Base-by-base conservation (phyloP, 345 rosid species). In the Cardamine occulta region DNA sequence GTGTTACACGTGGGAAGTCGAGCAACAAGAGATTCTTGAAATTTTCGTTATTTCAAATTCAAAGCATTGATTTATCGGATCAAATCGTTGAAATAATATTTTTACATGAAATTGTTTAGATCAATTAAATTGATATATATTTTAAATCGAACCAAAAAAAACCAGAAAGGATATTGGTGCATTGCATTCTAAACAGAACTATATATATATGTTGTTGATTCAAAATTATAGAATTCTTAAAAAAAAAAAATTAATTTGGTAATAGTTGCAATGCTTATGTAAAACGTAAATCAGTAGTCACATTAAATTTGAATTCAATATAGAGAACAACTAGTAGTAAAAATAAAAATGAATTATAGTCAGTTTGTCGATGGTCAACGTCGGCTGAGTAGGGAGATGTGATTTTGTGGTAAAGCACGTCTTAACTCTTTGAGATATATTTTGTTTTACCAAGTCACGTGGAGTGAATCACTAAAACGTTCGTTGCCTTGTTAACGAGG, bases 361-460 rank as follows among this genome's bases (percentile, higher is more conserved):
- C 5, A 39, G 8, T 53, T 39, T 47, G 29, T 17, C 31, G 9
- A 7, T 56, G 31, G 57, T 70, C 66, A 74, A 66, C 66, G 53
- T 57, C 52, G 32, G 3, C 11, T 12, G 66, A 24, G 78, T 66
- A 65, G 40, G 66, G 23, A 66, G 66, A 74, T 49, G 73, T 66
- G 61, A 58, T 58, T 66, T 18, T 75, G 73, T 67, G 73, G 74
- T 61, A 52, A 76, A 54, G 49, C 74, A 76, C 80, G 65, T 69
- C 74, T 61, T 35, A 59, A 59, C 54, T 75, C 61, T 52, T 14
- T 17, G 24, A 44, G 15, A 64, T 42, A 0, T 5, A 1, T 26
- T 26, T 26, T 23, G 32, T 57, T 35, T 68, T 14, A 52, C 70
- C 64, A 61, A 40, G 70, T 55, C 75, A 76, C 80, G 65, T 76